Evolutionary conservation across 257 asterid species (phyloP), one percentile per base, ranked within the genome.

Genomic region (Fraxinus cuspidata): DNA sequence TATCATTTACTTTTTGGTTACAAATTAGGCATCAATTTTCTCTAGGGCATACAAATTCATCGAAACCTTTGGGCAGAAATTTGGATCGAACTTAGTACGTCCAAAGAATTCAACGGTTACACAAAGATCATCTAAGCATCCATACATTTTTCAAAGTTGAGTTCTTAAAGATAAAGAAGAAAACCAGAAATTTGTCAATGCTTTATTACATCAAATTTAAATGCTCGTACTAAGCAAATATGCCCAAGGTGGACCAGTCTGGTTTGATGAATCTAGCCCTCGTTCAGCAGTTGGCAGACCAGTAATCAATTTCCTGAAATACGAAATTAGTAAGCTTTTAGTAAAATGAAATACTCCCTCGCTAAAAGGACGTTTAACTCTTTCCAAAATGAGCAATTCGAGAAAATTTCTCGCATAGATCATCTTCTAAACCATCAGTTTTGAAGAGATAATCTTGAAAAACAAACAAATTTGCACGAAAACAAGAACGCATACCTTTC

Each of bases 201-300:
- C 77, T 71, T 66, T 16, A 28, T 16, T 38, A 32, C 82, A 68
- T 78, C 38, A 49, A 49, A 69, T 35, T 72, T 18, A 63, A 66
- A 34, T 5, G 40, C 70, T 70, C 71, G 21, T 38, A n/a, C 85
- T 89, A 88, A 0, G 93, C 97, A 60, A 88, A 89, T 80, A 92
- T 90, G 88, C 97, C 87, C 74, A 92, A 74, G 3, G 51, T 1
- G 89, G 88, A 49, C 97, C 97, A 13, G 97, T 75, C 83, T 84
- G 91, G 81, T 86, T 90, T 49, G 97, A 90, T 16, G 97, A 91
- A 82, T 88, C 96, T 27, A 93, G 91, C 78, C 97, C 96, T 10
- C 97, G 92, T 80, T 87, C 94, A 16, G 85, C 89, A 32, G 88
- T 91, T 64, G 90, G 94, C 68, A 93, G 81, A 78, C 96, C 97